Evolutionary conservation across 2,329 filamentous ascomycete species (phyloP), one percentile per base, ranked within the genome.

Genomic region (Aspergillus intermedius): DNA sequence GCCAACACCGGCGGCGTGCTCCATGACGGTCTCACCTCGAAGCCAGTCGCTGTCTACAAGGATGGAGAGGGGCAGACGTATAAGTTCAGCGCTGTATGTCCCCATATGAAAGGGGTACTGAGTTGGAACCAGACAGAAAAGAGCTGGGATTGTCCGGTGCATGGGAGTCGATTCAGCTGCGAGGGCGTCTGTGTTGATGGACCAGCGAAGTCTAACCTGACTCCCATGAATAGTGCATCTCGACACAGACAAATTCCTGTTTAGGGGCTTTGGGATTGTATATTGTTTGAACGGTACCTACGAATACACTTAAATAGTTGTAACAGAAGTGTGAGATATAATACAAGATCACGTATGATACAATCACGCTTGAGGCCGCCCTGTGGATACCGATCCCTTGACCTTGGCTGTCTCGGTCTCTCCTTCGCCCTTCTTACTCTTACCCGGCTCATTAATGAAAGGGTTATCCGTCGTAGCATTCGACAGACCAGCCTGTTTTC

Each of bases 371-470:
- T 55, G 50, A 5, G 63, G 60, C 32, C 68, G 54, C 51, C 57
- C 56, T 10, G 65, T 60, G 34, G 73, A 66, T 39, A 79, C 67
- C 4, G 75, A 74, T 22, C 76, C 77, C 57, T 75, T 74, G 21
- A 71, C 54, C 60, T 82, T 82, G 15, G 78, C 74, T 17, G 76
- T 75, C 44, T 82, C 78, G 34, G 74, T 74, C 43, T 67, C 64
- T 22, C 78, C 79, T 62, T 82, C 79, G 17, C 69, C 66, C 69
- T 82, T 82, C 62, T 74, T 75, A 62, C 73, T 77, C 67, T 77
- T 77, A 25, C 70, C 68, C 4, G 68, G 56, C 43, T 74, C 64
- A 42, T 69, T 64, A 51, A 69, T 64, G 53, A 71, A 67, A 40
- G 74, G 72, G 62, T 81, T 74, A 50, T 74, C 70, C 8, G 78